Base-by-base conservation (phyloP, 139 green algal species). In the Diplosphaera chodatii region DNA sequence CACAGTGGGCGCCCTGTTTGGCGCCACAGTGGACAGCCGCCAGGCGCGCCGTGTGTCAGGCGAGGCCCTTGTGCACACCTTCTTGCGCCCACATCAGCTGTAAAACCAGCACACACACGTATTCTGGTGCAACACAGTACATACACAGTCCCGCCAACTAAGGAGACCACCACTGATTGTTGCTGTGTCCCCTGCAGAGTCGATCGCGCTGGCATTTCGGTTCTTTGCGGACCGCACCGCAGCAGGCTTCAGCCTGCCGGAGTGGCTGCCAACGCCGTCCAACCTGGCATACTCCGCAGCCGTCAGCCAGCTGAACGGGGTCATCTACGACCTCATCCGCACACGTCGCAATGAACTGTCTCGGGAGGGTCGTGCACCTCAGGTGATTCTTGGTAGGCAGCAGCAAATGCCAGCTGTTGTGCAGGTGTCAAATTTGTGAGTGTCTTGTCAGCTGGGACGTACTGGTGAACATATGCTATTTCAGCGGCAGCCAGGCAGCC, bases 231-330 rank as follows among this genome's bases (percentile, higher is more conserved):
- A 69, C 34, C 74, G 84, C 0, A 81, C 78, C 16, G 79, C 75
- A 15, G 76, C 75, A 1, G 81, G 78, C 21, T 79, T 90, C 33
- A 77, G 84, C 37, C 72, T 96, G 4, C 90, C 90, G 13, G 90
- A 95, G 75, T 96, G 88, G 87, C 68, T 95, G 55, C 92, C 91
- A 29, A 93, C 84, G 0, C 88, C 87, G 3, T 86, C 91, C 55
- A 96, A 97, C 75, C 31, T 90, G 20, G 77, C 79, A 28, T 96
- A 92, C 81, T 80, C 71, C 0, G 78, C 74, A 3, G 90, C 92
- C 2, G 91, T 97, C 68, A 30, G 70, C 1, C 67, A 83, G 28
- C 81, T 97, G 69, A 89, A 97, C 67, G 34, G 67, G 1, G 76
- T 87, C 0, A 86, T 97, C 29, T 95, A 96, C 73, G 73, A 75